Conservation (phyloP, 1,284 basidiomycete genomes). For the Cutaneotrichosporon cavernicola region DNA sequence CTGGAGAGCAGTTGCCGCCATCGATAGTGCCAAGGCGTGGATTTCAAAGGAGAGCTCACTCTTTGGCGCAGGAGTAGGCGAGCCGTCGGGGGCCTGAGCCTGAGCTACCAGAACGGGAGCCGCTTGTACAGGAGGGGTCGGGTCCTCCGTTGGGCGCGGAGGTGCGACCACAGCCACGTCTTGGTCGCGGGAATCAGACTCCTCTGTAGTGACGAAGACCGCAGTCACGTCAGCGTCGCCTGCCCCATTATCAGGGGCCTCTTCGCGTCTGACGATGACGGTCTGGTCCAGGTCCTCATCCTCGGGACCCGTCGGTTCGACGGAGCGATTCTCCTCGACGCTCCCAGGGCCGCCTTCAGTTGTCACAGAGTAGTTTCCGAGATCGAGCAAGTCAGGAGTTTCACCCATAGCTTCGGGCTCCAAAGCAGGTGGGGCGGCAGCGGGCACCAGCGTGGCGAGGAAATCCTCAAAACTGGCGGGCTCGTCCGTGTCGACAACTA, state of each 20-base stretch:
- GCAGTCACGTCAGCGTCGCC: not conserved
- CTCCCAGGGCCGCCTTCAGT: not conserved
- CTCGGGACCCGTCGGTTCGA: not conserved
- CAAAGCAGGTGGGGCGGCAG: not conserved
- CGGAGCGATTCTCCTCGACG: not conserved
- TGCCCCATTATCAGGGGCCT: not conserved
- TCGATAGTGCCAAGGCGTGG: not conserved
- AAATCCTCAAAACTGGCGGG: not conserved
- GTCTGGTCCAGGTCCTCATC: not conserved
- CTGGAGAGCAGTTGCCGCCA: not conserved
- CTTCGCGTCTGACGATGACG: not conserved
- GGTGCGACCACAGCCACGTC: not conserved
- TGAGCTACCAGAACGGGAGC: no score
- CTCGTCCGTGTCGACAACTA: not conserved
- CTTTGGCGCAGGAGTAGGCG: not conserved
- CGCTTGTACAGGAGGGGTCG: not conserved
- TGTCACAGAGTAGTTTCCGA: not conserved
- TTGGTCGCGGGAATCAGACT: not conserved
- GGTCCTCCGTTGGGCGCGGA: not conserved
- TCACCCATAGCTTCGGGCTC: not conserved
- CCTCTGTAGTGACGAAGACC: not conserved
- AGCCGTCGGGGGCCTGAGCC: no score
- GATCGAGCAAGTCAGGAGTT: not conserved
- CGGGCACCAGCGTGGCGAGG: not conserved
- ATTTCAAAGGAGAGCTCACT: not conserved